Evolutionary conservation across 805 yeast genomes (phyloP), one percentile per base, ranked within the genome.

Genomic region (Candida ascalaphidarum): DNA sequence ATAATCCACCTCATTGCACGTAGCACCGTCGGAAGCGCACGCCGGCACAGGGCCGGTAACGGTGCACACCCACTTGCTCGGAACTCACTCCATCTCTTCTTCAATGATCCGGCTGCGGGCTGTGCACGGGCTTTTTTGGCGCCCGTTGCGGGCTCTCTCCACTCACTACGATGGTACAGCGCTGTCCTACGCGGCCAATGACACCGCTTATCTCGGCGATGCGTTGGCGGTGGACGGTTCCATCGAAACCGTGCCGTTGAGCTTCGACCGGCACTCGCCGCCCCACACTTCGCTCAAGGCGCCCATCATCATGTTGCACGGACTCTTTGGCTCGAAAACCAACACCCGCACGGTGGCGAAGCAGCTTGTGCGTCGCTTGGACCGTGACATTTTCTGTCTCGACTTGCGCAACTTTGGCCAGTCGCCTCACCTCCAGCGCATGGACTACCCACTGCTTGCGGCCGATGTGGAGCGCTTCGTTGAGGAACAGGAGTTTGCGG

Each of bases 341-440:
- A 89, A 86, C 52, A 84, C 83, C 44, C 59, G 95, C 33, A 63
- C 84, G 0, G 83, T 88, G n/a, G 82, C 85, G 7, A 73, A 71
- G 43, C 66, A 62, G 29, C 50, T 80, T 19, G 67, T 73, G 11
- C 52, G 51, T 13, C 39, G 45, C 9, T 45, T 80, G 33, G 50
- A 59, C 15, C 55, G 85, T 25, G 77, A 77, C 35, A 74, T 81
- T 3, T 79, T 69, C 46, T 70, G 83, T 39, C 46, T 81, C 11
- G 97, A 89, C 49, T 61, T 88, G 33, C 63, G 98, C 35, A 88
- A 92, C 53, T 96, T 88, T 49, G 98, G 98, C 2, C 75, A 68
- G n/a, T 82, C 95, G 2, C 96, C 96, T 1, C 94, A 81, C 41
- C 48, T 44, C n/a, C 46, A 52, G 0, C 58, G 80, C 17, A 83